Evolutionary conservation across 2,329 filamentous ascomycete species (phyloP), one percentile per base, ranked within the genome.

Genomic region (Beauveria sp.): DNA sequence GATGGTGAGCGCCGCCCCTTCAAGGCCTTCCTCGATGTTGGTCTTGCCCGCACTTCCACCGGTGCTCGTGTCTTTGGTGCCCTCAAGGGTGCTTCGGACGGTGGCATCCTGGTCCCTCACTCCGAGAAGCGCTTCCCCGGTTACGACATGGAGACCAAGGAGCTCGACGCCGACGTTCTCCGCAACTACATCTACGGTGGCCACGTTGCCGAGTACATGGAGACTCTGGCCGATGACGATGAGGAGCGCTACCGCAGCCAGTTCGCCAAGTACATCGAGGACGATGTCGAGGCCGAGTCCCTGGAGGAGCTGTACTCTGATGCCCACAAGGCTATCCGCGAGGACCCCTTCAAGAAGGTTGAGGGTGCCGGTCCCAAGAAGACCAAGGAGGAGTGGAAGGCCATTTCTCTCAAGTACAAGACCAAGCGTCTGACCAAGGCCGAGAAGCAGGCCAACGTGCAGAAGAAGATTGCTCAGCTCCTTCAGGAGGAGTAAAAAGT

Each of bases 141-240:
- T 74, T 99, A 83, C 88, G 95, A 99, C 78, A 90, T 96, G 38
- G 95, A 99, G 85, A 81, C 83, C 79, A 93, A 99, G 89, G 93
- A 98, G 87, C 91, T 99, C 74, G 95, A 99, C 73, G 86, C 92
- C 74, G 95, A 99, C 80, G 89, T 87, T 70, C 91, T 99, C 77
- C 92, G 93, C 86, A 96, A 93, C 85, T 99, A 99, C 89, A 99
- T 99, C 86, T 93, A 91, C 80, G 95, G 86, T 76, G 93, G 95
- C 66, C 95, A 99, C 87, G 91, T 99, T 68, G 93, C 93, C 71
- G 95, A 99, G 88, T 99, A 99, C 88, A 99, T 99, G 95, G 95
- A 99, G 89, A 95, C 89, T 64, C 90, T 99, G 68, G 95, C 95
- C 81, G 95, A 99, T 74, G 95, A 99, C 77, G 95, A 99, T 76